phyloP scores from a whole-genome alignment of 805 yeast genomes.

The Wickerhamia fluorescens region DNA sequence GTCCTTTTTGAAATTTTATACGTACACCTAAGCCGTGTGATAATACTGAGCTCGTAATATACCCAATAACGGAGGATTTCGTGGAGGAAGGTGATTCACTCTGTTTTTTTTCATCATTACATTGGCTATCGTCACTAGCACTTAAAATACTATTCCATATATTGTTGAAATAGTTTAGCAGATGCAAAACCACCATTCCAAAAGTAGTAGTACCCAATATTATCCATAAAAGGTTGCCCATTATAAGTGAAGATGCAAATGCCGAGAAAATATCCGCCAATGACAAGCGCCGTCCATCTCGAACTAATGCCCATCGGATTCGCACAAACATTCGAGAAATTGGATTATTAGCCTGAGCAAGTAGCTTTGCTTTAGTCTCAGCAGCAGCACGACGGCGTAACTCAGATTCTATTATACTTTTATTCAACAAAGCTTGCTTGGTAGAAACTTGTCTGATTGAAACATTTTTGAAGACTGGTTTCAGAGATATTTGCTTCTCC shows the following conservation, averaged over 20 bases:
- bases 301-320: constrained; percentile 41
- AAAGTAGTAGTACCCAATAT: constrained; percentile 54
- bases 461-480: background rate
- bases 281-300: constrained; percentile 43
- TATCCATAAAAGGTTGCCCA: constrained; percentile 52
- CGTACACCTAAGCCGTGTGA: constrained; percentile 33
- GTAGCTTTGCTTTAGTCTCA: constrained; percentile 14
- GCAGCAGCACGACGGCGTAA: too few relatives aligned
- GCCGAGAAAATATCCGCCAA: constrained; percentile 45
- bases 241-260: constrained; percentile 47
- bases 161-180: constrained; percentile 31
- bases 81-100: too few relatives aligned
- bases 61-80: constrained; percentile 22
- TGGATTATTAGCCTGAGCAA: constrained; percentile 23
- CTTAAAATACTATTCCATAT: constrained; percentile 15
- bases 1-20: constrained; percentile 32
- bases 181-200: constrained; percentile 39
- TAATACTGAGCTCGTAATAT: constrained; percentile 27
- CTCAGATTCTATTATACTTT: too few relatives aligned
- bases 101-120: constrained; percentile 1
- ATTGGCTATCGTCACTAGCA: constrained; percentile 17
- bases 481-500: too few relatives aligned
- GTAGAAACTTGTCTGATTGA: background rate
- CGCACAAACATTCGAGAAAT: constrained; percentile 28
- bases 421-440: too few relatives aligned